Base-by-base conservation (phyloP, 306 rosid genomes). In the Ochetophila trinervis region DNA sequence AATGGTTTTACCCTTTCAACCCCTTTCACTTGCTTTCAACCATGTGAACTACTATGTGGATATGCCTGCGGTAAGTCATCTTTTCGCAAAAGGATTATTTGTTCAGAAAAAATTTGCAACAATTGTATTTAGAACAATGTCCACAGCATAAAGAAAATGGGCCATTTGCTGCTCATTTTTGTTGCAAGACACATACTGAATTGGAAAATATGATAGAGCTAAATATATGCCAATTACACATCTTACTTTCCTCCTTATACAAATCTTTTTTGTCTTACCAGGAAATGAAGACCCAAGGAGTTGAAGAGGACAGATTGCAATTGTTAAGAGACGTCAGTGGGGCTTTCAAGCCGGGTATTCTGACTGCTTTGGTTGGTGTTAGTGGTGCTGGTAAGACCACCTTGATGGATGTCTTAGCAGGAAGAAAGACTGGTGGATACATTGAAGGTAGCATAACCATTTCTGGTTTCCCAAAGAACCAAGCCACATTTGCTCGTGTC, bases 401-500 rank as follows among this genome's bases (percentile, higher is more conserved):
- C 19, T 58, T 81, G 71, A 81, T 81, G 85, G 85, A 81, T 70
- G 85, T 81, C 61, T 37, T 81, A 36, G 82, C 85, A 0, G 85
- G 85, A 57, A 69, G 85, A 68, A 81, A 81, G 50, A 81, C 82
- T 23, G 82, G 85, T 1, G 85, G 85, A 9, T 81, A 81, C 50
- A 74, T 66, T 35, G 85, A 81, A 62, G 85, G 85, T 23, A 63
- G 56, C 59, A 77, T 81, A 37, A 77, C 52, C 72, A 77, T 81
- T n/a, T 81, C 85, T 8, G 85, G 85, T 15, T 77, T 69, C 59
- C 95, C 89, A 3, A 87, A 87, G 71, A 84, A 89, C 57, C 96
- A 89, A 82, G 80, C 78, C 69, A 92, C 96, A 0, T 92, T 92
- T 70, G 95, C 96, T 37, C 84, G 96, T 62, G 80, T 85, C 73